Base-by-base conservation (phyloP, 306 rosid species). In the Dryas octopetala region DNA sequence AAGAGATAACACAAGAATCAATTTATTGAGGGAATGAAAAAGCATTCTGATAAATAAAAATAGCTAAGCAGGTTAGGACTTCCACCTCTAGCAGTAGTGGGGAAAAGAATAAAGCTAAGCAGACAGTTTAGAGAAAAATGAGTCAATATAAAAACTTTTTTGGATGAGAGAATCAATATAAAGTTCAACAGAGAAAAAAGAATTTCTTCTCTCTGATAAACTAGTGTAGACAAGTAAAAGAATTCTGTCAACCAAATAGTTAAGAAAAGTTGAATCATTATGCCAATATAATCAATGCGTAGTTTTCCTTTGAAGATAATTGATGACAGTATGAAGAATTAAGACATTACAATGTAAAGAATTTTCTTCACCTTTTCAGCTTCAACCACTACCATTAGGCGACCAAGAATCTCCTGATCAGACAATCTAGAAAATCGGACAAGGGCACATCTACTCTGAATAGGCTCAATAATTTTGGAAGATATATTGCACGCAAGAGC, bases 361-460 rank as follows among this genome's bases (percentile, higher is more conserved):
- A 64, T 28, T 0, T 45, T 32, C 4, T 7, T 38, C 80, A 94
- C 98, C 97, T 88, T 89, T 88, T 95, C 98, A 9, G 96, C 95
- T 61, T 95, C 88, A 66, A 95, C 88, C 15, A 95, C 98, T 49
- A 91, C 77, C 97, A 91, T 88, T 48, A 95, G 87, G 28, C 97
- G 97, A 58, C 91, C 88, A 49, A 91, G 91, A 80, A 95, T 91
- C 87, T 95, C 96, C 85, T 87, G 89, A 83, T 95, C 98, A 50
- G 97, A 85, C 71, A 95, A 82, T 62, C 97, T 84, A 23, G 91
- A 90, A 80, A 88, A 95, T 59, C 98, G 83, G 71, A 95, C 98
- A 79, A 95, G 86, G 45, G 97, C 98, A 82, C 98, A 95, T 83
- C 98, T 87, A 85, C 97, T 95, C 86, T 95, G 98, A 79, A 94